These are phyloP conservation scores for Tarenaya hassleriana DNA, from an alignment of 345 rosid species.

Conservation along the genomic window DNA sequence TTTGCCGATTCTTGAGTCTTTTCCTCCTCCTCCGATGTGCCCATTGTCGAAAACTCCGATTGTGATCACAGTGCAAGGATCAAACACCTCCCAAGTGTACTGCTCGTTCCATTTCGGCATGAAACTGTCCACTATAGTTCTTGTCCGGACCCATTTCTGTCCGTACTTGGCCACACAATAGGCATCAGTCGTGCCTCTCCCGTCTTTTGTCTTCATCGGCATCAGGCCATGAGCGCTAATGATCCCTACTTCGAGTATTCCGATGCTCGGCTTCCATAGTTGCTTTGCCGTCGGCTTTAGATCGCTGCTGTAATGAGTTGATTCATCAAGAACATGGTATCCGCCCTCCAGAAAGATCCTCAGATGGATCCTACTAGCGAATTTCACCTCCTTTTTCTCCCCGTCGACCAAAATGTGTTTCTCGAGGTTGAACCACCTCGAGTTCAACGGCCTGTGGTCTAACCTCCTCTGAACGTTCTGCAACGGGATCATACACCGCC, in stretches of 20 bases:
- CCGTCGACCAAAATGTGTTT: slow-evolving; percentile 54
- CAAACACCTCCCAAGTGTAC: slow-evolving; percentile 90
- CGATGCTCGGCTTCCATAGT: slow-evolving; percentile 74
- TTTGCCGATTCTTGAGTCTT: slow-evolving; percentile 74
- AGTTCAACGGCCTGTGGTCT: slow-evolving; percentile 60
- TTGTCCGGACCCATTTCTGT: slow-evolving; percentile 89
- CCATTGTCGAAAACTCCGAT: slow-evolving; percentile 82
- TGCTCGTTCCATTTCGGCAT: slow-evolving; percentile 92
- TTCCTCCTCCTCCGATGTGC: slow-evolving; percentile 35
- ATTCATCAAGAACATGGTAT: slow-evolving; percentile 91
- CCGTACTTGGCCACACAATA: slow-evolving; percentile 96
- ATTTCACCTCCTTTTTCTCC: slow-evolving; percentile 70
- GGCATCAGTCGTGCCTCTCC: slow-evolving; percentile 72
- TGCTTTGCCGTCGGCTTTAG: slow-evolving; percentile 87
- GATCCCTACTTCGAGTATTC: slow-evolving; percentile 36
- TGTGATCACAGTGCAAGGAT: slow-evolving; percentile 82
- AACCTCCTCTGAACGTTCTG: slow-evolving; percentile 55
- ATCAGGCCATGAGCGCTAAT: slow-evolving; percentile 69
- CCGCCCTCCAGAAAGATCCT: slow-evolving; percentile 88
- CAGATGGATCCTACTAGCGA: slow-evolving; percentile 80
- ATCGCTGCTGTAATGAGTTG: slow-evolving; percentile 88
- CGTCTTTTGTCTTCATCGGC: slow-evolving; percentile 79
- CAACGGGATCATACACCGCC: slow-evolving; percentile 49
- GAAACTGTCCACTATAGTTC: slow-evolving; percentile 75
- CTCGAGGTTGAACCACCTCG: slow-evolving; percentile 76